phyloP scores from a whole-genome alignment of 495 filamentous ascomycete genomes.

The Neurospora discreta region DNA sequence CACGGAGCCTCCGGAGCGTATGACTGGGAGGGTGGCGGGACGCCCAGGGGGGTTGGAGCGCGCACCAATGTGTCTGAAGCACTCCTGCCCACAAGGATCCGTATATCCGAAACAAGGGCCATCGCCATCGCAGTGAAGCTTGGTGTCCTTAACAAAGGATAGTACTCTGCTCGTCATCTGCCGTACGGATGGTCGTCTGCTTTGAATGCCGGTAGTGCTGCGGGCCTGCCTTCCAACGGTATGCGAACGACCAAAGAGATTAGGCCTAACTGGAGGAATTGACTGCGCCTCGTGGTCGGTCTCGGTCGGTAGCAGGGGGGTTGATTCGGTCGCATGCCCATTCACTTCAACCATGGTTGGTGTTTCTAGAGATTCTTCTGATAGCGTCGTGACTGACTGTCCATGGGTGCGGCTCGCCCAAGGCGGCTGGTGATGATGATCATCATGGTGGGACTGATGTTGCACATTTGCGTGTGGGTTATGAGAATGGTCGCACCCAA shows the following conservation, averaged over 20 bases:
- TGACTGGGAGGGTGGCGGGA: constrained; percentile 10
- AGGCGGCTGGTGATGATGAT: constrained; percentile 15
- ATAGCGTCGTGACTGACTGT: constrained; percentile 13
- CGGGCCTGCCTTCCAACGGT: background rate
- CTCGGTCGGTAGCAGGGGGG: constrained; percentile 14
- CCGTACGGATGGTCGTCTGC: constrained; percentile 34
- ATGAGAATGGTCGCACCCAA: constrained; percentile 84
- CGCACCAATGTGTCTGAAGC: constrained; percentile 45
- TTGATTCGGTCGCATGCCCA: constrained; percentile 15
- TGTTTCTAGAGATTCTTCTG: constrained; percentile 11
- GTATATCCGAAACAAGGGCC: constrained; percentile 78
- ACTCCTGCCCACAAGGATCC: constrained; percentile 76
- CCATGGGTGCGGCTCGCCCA: constrained; percentile 8
- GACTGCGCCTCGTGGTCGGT: background rate
- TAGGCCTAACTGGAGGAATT: background rate
- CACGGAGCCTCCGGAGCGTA: background rate
- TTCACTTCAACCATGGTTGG: constrained; percentile 14
- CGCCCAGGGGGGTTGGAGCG: constrained; percentile 17
- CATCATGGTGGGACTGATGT: constrained; percentile 19
- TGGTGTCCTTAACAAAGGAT: constrained; percentile 56
- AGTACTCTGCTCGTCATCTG: constrained; percentile 42
- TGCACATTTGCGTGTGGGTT: constrained; percentile 34
- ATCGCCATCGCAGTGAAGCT: constrained; percentile 56
- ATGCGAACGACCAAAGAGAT: constrained; percentile 3
- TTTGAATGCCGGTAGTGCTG: constrained; percentile 1